Conservation (phyloP, 371 early-diverging fungal species). For the Ordospora colligata region DNA sequence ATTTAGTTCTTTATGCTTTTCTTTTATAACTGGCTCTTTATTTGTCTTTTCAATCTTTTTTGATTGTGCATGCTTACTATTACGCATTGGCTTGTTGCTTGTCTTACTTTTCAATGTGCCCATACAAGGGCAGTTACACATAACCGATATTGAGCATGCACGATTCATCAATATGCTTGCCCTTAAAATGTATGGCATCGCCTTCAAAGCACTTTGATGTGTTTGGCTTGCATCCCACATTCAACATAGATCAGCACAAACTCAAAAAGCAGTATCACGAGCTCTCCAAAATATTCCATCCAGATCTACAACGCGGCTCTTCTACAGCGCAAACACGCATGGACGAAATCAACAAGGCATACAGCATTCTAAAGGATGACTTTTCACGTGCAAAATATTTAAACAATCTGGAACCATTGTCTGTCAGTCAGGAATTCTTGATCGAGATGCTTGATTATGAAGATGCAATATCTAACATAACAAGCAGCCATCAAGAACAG, state of each 20-base stretch:
- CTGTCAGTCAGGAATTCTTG: slow-evolving; percentile 24
- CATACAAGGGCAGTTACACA: background rate
- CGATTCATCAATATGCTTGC: background rate
- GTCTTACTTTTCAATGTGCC: background rate
- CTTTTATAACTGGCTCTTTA: background rate
- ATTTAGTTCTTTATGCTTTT: too few species aligned
- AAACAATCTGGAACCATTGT: background rate
- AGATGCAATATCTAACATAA: slow-evolving; percentile 13
- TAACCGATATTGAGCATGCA: background rate
- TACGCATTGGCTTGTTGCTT: background rate
- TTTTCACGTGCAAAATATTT: slow-evolving; percentile 43
- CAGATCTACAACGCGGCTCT: slow-evolving; percentile 3
- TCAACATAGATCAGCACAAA: slow-evolving; percentile 32
- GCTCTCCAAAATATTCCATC: slow-evolving; percentile 31
- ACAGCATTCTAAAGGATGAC: slow-evolving; percentile 51
- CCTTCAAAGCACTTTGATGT: slow-evolving; percentile 7
- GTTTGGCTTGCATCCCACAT: slow-evolving; percentile 34
- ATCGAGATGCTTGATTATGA: slow-evolving; percentile 38
- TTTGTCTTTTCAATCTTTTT: background rate
- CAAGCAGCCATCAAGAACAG: background rate
- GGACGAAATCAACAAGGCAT: slow-evolving; percentile 39
- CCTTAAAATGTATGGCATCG: background rate
- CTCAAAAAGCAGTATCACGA: slow-evolving; percentile 44
- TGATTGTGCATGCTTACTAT: background rate
- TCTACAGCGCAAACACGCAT: background rate